Evolutionary conservation across 176 grass and related monocot genomes (phyloP).

Genomic region (Rhynchospora tenuis): DNA sequence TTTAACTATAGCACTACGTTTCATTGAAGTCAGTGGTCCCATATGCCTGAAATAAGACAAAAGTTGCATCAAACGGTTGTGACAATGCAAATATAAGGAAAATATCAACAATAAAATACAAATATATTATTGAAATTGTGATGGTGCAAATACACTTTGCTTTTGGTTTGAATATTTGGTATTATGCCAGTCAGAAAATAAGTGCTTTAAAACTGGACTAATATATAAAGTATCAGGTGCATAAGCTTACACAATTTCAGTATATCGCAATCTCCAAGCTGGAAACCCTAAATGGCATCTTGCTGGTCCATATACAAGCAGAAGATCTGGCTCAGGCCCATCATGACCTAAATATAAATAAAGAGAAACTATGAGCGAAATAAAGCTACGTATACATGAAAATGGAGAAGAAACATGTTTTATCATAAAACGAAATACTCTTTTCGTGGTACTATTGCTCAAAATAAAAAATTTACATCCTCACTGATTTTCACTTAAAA

Average conservation of each 20-base stretch:
- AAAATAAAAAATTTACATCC: not conserved
- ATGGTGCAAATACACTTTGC: no score
- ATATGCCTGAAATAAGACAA: constrained; percentile 62
- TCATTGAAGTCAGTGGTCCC: constrained; percentile 65
- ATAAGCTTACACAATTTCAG: constrained; percentile 85
- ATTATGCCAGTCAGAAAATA: not conserved
- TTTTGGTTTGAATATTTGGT: not conserved
- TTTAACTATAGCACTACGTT: constrained; percentile 64
- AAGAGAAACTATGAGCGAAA: not conserved
- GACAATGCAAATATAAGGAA: not conserved
- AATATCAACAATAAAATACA: not conserved
- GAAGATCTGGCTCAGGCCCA: constrained; percentile 83
- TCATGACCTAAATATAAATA: constrained; percentile 52
- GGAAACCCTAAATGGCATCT: constrained; percentile 97
- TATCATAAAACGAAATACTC: not conserved
- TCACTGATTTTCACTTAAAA: not conserved
- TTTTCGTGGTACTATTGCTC: not conserved
- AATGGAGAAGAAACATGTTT: not conserved
- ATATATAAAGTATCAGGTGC: not conserved
- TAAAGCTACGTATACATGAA: not conserved
- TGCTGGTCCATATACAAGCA: constrained; percentile 72
- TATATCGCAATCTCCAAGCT: constrained; percentile 87
- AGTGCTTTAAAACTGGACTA: no score
- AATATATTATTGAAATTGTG: no score
- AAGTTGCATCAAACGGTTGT: not conserved